Conservation (phyloP, 352 stramenopile genomes). For the Phytophthora constricta region DNA sequence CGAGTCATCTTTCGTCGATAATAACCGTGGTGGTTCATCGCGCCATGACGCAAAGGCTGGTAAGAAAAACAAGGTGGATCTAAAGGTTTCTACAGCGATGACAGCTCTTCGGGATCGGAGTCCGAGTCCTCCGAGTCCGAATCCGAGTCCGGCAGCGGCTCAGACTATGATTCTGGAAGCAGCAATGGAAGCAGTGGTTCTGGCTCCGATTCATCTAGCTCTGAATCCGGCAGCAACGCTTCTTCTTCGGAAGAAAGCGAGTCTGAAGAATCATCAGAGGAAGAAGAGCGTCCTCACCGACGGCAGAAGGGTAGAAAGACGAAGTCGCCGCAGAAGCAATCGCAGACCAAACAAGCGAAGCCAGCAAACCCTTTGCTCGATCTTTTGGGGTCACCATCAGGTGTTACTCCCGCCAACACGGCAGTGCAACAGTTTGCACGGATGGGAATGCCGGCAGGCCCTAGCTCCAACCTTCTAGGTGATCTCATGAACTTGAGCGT, state of each 20-base stretch:
- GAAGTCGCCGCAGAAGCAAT: slow-evolving; percentile 46
- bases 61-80: slow-evolving; percentile 42
- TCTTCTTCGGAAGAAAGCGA: slow-evolving; percentile 57
- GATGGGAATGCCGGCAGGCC: slow-evolving; percentile 14
- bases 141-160: slow-evolving; percentile 48
- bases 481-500: slow-evolving; percentile 76
- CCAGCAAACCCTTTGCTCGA: slow-evolving; percentile 49
- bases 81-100: slow-evolving; percentile 79
- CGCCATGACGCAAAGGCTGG: slow-evolving; percentile 26
- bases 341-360: slow-evolving; percentile 41
- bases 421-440: slow-evolving; percentile 18
- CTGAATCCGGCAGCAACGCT: slow-evolving; percentile 50
- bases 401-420: slow-evolving; percentile 18
- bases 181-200: slow-evolving; percentile 41
- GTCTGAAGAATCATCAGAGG: slow-evolving; percentile 51
- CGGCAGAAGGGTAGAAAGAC: slow-evolving; percentile 44
- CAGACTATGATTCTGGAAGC: slow-evolving; percentile 44
- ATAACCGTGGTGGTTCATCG: slow-evolving; percentile 32
- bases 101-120: slow-evolving; percentile 51
- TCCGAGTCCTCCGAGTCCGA: slow-evolving; percentile 51
- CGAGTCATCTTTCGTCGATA: slow-evolving; percentile 57
- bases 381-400: slow-evolving; percentile 44
- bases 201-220: slow-evolving; percentile 45
- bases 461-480: slow-evolving; percentile 43
- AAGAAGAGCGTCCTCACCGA: slow-evolving; percentile 46